Base-by-base conservation (phyloP, 2,329 filamentous ascomycete species). In the Cytospora leucostoma region DNA sequence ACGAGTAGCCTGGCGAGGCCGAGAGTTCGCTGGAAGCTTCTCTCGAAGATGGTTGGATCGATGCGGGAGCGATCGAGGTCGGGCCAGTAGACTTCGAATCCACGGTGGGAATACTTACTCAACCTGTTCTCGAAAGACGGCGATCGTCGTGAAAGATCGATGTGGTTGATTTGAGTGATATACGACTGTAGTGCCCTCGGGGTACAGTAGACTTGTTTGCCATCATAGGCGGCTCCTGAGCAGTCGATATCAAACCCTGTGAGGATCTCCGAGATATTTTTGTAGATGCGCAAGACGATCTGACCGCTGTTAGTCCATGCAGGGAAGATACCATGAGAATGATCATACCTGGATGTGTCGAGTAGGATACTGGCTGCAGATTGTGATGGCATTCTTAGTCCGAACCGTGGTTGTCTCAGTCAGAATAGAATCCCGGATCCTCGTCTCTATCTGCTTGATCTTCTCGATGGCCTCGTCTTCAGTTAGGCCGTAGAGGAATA, bases 171-270 rank as follows among this genome's bases (percentile, higher is more conserved):
- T 74, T 96, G 92, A 0, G 91, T 94, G 71, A 94, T 88, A 74
- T 89, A 94, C 11, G 91, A 88, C 52, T 86, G 86, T 15, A 96
- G 74, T 2, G 92, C 92, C 63, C 92, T 84, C 2, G 92, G 92
- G 3, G 89, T 88, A 32, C 87, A 87, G 71, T 89, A 96, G 19
- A 96, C 91, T 70, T 95, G 89, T 21, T 84, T 83, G 40, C 92
- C 92, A 73, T 95, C 87, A 69, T 90, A 96, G 3, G 91, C 91
- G 32, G 87, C 89, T 66, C 91, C 91, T 0, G 91, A 89, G 72
- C 89, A 93, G 72, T 95, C 92, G 56, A 96, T 92, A 69, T 96
- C 92, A 69, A 96, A 96, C 0, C 92, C 92, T 3, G 92, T 92
- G 32, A 96, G 81, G 40, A 96, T 93, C 73, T 96, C 91, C 1